phyloP scores from a whole-genome alignment of 2,329 filamentous ascomycete species.

The Hypoxylon sp. region DNA sequence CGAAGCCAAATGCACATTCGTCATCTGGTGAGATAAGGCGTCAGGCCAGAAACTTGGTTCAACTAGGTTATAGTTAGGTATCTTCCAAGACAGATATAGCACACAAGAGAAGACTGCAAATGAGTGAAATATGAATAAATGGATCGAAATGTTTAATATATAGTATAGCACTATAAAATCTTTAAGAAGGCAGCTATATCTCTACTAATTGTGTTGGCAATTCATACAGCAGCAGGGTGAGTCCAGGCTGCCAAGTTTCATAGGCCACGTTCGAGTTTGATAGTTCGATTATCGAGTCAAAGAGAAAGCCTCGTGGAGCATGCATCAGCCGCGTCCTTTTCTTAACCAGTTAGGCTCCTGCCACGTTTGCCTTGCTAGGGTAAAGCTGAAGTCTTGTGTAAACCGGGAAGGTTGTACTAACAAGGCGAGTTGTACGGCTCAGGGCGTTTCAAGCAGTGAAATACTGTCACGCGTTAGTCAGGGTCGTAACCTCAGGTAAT shows the following conservation, averaged over 20 bases:
- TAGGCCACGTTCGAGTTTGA: slow-evolving; percentile 14
- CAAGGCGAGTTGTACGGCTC: not conserved
- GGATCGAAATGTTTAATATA: not conserved
- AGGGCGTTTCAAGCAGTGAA: not conserved
- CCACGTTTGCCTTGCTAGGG: slow-evolving; percentile 19
- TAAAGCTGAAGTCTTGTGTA: slow-evolving; percentile 13
- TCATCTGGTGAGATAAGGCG: not conserved
- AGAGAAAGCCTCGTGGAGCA: slow-evolving; percentile 1
- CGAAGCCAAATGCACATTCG: not conserved
- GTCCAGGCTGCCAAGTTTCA: slow-evolving; percentile 3
- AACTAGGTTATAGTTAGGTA: not conserved
- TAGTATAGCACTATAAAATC: not conserved
- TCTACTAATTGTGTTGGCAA: not conserved
- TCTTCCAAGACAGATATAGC: not conserved
- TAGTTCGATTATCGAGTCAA: not conserved
- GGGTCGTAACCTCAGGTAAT: not conserved
- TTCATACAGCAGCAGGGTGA: not conserved
- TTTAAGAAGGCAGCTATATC: not conserved
- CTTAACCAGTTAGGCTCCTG: not conserved
- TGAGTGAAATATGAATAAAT: not conserved
- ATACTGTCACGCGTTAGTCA: slow-evolving; percentile 1
- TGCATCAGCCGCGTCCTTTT: not conserved
- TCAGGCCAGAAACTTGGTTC: slow-evolving; percentile 4
- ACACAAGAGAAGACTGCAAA: not conserved
- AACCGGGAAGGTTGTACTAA: not conserved